phyloP scores from a whole-genome alignment of 768 basidiomycete genomes.

The Tulasnella sp. region DNA sequence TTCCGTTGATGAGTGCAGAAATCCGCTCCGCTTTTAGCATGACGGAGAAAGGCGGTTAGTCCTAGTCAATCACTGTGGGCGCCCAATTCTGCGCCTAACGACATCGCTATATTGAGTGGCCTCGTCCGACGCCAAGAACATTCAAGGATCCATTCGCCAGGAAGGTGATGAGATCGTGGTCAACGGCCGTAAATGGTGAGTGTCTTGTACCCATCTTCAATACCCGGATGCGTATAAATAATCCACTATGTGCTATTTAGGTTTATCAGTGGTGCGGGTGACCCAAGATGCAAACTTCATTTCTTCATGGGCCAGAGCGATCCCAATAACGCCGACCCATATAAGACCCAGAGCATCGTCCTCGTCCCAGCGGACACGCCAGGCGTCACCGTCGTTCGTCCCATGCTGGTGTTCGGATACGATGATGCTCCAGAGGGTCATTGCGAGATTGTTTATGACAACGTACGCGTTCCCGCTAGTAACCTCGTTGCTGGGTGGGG shows the following conservation, averaged over 20 bases:
- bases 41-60: constrained; percentile 84
- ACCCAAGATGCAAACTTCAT: constrained; percentile 80
- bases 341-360: constrained; percentile 87
- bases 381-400: constrained; percentile 83
- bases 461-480: constrained; percentile 76
- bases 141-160: constrained; percentile 71
- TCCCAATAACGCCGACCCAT: constrained; percentile 60
- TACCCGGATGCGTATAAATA: not conserved
- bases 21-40: constrained; percentile 93
- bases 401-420: constrained; percentile 88
- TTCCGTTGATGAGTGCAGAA: constrained; percentile 81
- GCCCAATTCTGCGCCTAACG: not conserved
- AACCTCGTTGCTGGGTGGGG: constrained; percentile 92
- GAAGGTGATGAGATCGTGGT: constrained; percentile 86
- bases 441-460: constrained; percentile 88
- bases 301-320: constrained; percentile 95
- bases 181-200: constrained; percentile 94
- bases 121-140: constrained; percentile 95
- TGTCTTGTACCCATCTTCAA: not conserved
- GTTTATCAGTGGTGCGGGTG: constrained; percentile 97
- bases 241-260: constrained; percentile 31
- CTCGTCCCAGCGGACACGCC: constrained; percentile 82
- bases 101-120: constrained; percentile 66
- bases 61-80: too few relatives aligned
- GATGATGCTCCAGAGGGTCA: constrained; percentile 96